phyloP scores from a whole-genome alignment of 2,329 filamentous ascomycete genomes.

The Fusarium piperis region DNA sequence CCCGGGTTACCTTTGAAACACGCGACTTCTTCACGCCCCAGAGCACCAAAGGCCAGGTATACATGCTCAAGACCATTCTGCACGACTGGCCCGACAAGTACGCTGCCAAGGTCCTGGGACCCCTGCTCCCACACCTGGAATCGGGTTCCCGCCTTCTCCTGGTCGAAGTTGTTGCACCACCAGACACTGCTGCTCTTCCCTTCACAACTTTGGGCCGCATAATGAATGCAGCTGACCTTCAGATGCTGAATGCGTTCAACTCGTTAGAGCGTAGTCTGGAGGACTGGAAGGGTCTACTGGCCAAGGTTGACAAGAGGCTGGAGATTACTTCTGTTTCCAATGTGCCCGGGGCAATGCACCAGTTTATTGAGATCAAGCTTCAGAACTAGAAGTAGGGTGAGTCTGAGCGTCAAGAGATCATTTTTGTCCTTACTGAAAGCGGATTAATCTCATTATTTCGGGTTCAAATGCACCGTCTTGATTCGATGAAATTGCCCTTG shows the following conservation, averaged over 20 bases:
- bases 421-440: neutral
- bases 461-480: neutral
- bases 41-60: conserved; percentile 54
- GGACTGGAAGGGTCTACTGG: conserved; percentile 19
- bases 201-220: conserved; percentile 1
- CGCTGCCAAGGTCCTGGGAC: conserved; percentile 49
- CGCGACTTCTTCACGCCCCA: conserved; percentile 53
- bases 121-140: conserved; percentile 55
- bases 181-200: conserved; percentile 36
- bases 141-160: conserved; percentile 52
- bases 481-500: neutral
- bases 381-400: neutral
- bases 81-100: conserved; percentile 64
- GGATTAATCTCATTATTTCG: neutral
- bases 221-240: conserved; percentile 46
- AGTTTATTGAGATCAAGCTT: conserved; percentile 9
- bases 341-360: conserved; percentile 5
- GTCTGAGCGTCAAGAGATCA: neutral
- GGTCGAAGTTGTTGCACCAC: conserved; percentile 45
- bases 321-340: conserved; percentile 5
- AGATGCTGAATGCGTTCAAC: conserved; percentile 60
- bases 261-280: conserved; percentile 34
- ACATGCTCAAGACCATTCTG: conserved; percentile 62
- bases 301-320: conserved; percentile 22
- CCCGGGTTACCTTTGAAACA: conserved; percentile 47